These are phyloP conservation scores for Fusarium marasasianum DNA, from an alignment of 2,329 filamentous ascomycete genomes.

Conservation along the genomic window DNA sequence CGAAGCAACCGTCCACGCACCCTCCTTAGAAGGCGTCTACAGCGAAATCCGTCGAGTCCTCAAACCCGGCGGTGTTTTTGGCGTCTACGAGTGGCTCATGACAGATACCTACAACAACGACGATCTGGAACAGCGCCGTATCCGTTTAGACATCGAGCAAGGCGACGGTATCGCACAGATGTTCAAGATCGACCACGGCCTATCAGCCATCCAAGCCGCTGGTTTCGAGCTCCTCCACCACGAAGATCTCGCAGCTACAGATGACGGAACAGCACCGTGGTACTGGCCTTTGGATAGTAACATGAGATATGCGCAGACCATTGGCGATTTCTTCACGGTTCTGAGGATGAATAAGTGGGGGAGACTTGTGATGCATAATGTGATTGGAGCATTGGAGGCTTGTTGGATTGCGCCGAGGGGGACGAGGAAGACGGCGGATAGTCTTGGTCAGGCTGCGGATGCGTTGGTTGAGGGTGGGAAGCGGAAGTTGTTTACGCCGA, in stretches of 20 bases:
- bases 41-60: constrained; percentile 94
- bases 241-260: constrained; percentile 65
- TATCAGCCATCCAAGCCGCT: constrained; percentile 83
- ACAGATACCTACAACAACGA: constrained; percentile 92
- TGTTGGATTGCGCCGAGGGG: constrained; percentile 77
- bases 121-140: constrained; percentile 84
- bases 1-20: constrained; percentile 95
- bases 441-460: constrained; percentile 79
- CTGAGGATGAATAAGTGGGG: constrained; percentile 86
- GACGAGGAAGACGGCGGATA: constrained; percentile 88
- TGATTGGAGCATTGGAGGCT: constrained; percentile 77
- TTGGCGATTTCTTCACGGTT: constrained; percentile 80
- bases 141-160: constrained; percentile 93
- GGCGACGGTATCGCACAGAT: constrained; percentile 98
- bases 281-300: constrained; percentile 85
- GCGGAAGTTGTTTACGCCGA: constrained; percentile 90
- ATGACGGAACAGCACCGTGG: constrained; percentile 73
- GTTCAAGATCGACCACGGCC: constrained; percentile 83
- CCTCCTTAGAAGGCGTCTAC: constrained; percentile 90
- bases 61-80: constrained; percentile 94
- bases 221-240: constrained; percentile 77
- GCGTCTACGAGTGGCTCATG: constrained; percentile 99
- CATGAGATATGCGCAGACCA: constrained; percentile 77
- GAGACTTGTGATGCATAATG: constrained; percentile 73
- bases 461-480: constrained; percentile 83